phyloP scores from a whole-genome alignment of 2,329 filamentous ascomycete species.

The Penicillium sp. region DNA sequence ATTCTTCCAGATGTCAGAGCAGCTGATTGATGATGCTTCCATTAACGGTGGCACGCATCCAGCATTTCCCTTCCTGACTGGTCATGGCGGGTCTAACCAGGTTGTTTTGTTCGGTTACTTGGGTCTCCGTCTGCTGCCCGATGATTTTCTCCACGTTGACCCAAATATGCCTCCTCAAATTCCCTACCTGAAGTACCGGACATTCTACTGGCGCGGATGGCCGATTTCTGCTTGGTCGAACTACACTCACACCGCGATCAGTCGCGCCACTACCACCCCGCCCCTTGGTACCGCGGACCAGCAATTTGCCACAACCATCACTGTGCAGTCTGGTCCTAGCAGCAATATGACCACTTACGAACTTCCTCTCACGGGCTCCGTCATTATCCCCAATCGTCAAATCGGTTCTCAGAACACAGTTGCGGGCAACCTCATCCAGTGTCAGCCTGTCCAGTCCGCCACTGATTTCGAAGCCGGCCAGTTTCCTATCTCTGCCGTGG shows the following conservation, averaged over 20 bases:
- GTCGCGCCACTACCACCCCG: constrained; percentile 47
- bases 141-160: constrained; percentile 59
- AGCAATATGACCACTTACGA: constrained; percentile 44
- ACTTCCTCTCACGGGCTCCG: constrained; percentile 49
- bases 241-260: constrained; percentile 62
- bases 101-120: constrained; percentile 66
- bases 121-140: constrained; percentile 59
- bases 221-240: constrained; percentile 62
- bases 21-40: constrained; percentile 59
- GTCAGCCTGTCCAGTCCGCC: constrained; percentile 52
- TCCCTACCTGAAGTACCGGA: constrained; percentile 58
- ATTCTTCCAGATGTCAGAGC: constrained; percentile 70
- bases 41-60: constrained; percentile 65
- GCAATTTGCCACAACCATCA: constrained; percentile 56
- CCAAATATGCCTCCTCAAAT: constrained; percentile 66
- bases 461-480: constrained; percentile 59
- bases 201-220: constrained; percentile 65
- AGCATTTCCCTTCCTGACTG: constrained; percentile 68
- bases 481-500: constrained; percentile 65
- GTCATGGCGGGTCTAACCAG: constrained; percentile 66
- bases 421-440: constrained; percentile 63
- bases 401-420: constrained; percentile 55
- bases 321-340: constrained; percentile 55
- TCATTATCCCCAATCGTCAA: constrained; percentile 59
- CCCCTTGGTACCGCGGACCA: constrained; percentile 53